Evolutionary conservation across 352 stramenopile genomes (phyloP), one percentile per base, ranked within the genome.

Genomic region (Pythium biforme): DNA sequence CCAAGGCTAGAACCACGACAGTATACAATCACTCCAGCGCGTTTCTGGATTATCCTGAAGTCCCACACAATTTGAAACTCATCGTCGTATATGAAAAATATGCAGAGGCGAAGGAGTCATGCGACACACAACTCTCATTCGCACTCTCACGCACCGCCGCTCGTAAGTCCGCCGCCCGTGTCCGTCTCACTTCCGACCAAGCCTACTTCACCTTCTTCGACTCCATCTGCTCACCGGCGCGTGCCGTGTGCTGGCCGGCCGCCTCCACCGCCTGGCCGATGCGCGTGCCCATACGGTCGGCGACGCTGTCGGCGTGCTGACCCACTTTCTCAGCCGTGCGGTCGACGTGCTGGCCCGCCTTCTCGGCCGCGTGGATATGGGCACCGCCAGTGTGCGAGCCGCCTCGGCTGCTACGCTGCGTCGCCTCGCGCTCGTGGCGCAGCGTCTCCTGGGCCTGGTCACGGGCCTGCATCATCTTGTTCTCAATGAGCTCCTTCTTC

Each of bases 401-500:
- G 48, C 25, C 14, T 29, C 58, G 14, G 6, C 12, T 2, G 25
- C 15, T 14, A 11, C 37, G 37, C 17, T 43, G 37, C 37, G 15
- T 74, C 55, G 33, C 69, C 29, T 62, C 60, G 29, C 62, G 64
- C n/a, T 59, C 56, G 25, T 89, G 62, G 22, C 69, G 74, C 45
- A 86, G 40, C 50, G 69, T 47, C 4, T 70, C 68, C 6, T 63
- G 41, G 7, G 70, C 74, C 4, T 75, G 69, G 25, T 83, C 75
- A 50, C 83, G 83, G 4, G 66, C 75, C 27, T 55, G 68, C 62
- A 73, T 55, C 41, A 87, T 66, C 54, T 84, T 78, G 37, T 68
- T 73, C 46, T 74, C 72, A 49, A 92, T 41, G 26, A 70, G 72
- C 34, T 73, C 67, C 27, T 77, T 72, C 50, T 86, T 77, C 33